Percentiles rank a stretch among this genome's conserved stretches.
Conservation (phyloP, 148 eudicot species). For the Dianthus caryophyllus region DNA sequence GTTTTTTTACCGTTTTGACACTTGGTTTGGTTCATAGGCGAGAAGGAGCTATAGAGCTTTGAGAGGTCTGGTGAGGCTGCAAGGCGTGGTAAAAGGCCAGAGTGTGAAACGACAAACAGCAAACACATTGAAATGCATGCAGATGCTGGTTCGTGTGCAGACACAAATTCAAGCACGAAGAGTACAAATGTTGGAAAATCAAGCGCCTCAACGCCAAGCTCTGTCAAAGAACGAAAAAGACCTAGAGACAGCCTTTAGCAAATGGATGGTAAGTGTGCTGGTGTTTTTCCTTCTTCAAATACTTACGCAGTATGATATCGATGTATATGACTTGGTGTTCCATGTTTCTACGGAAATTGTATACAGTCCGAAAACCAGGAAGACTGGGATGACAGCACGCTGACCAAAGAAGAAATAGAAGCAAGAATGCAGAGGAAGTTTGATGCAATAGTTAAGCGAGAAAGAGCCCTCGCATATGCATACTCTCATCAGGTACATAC, state of each 20-base stretch:
- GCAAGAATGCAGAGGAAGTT: slow-evolving; percentile 64
- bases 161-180: slow-evolving; percentile 82
- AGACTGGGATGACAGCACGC: slow-evolving; percentile 84
- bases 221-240: slow-evolving; percentile 48
- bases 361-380: slow-evolving; percentile 36
- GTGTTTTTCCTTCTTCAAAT: background rate
- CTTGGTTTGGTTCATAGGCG: slow-evolving; percentile 40
- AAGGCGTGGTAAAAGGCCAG: slow-evolving; percentile 81
- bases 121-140: slow-evolving; percentile 89
- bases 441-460: slow-evolving; percentile 83
- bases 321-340: background rate
- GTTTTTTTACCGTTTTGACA: background rate
- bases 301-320: background rate
- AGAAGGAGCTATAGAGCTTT: slow-evolving; percentile 75
- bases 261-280: slow-evolving; percentile 41
- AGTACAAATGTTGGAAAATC: slow-evolving; percentile 85
- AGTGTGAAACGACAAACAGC: slow-evolving; percentile 80
- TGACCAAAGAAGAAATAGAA: slow-evolving; percentile 78
- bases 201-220: slow-evolving; percentile 54
- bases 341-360: background rate
- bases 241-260: slow-evolving; percentile 49
- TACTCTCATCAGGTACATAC: slow-evolving; percentile 77
- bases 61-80: slow-evolving; percentile 89
- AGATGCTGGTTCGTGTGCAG: slow-evolving; percentile 85
- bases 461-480: slow-evolving; percentile 93